Evolutionary conservation across 495 filamentous ascomycete species (phyloP).

Genomic region (Lophiostoma macrostomum): DNA sequence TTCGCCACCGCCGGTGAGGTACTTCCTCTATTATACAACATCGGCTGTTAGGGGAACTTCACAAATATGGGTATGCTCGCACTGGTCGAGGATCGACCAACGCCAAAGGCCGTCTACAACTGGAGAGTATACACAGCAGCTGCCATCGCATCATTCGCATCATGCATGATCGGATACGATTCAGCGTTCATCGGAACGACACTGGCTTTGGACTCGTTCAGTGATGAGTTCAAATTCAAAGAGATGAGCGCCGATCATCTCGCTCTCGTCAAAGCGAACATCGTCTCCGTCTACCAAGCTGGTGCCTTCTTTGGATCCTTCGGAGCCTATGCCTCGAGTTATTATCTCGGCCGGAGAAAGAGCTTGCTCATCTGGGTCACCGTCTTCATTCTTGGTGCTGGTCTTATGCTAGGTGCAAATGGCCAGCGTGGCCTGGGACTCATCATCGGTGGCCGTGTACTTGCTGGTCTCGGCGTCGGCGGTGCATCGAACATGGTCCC

Average conservation of each 20-base stretch:
- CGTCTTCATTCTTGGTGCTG: constrained; percentile 35
- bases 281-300: constrained; percentile 61
- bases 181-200: constrained; percentile 31
- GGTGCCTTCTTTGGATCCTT: constrained; percentile 39
- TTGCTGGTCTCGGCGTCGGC: constrained; percentile 44
- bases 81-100: constrained; percentile 63
- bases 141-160: constrained; percentile 62
- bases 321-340: constrained; percentile 28
- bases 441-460: constrained; percentile 45
- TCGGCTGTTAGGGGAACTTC: not conserved
- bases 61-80: constrained; percentile 56
- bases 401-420: constrained; percentile 41
- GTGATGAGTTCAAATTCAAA: constrained; percentile 20
- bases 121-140: constrained; percentile 67
- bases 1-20: not conserved
- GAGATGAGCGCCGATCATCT: constrained; percentile 1
- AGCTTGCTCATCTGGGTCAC: constrained; percentile 28
- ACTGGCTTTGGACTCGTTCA: constrained; percentile 24
- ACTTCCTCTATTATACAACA: not conserved
- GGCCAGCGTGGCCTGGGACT: constrained; percentile 56
- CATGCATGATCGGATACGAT: constrained; percentile 63
- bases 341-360: constrained; percentile 30
- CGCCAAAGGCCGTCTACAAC: constrained; percentile 67
- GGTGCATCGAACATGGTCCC: constrained; percentile 42
- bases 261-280: constrained; percentile 40